Evolutionary conservation across 371 early-diverging fungal species (phyloP), one percentile per base, ranked within the genome.

Genomic region (Zopfochytrium polystomum): DNA sequence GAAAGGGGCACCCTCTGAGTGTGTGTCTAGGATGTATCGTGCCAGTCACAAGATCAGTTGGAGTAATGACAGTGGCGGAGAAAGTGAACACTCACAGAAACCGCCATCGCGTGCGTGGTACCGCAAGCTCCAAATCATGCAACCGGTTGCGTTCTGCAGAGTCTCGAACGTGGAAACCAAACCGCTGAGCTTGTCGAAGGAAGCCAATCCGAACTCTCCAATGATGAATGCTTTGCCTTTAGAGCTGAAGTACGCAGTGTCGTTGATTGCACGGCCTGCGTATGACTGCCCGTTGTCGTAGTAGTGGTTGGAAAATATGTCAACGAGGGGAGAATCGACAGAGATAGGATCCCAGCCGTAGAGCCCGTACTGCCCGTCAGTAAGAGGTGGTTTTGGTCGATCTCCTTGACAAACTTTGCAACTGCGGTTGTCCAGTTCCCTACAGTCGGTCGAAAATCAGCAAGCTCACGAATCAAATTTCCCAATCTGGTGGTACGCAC

Each of bases 161-260:
- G 1, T 62, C 68, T n/a, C 74, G 69, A 20, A 58, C 45, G 20
- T 53, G 22, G 3, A 23, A 27, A 60, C 60, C 9, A 63, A 55
- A 9, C 29, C 56, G 33, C 52, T 11, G 11, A 65, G 26, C 3
- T 50, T 23, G 26, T 15, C 18, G 18, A 62, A 18, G 2, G 34
- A 23, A 7, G 30, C 2, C 3, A 50, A 5, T 4, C 74, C 74
- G 53, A 65, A 61, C 56, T 74, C 74, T 29, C 65, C 69, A 2
- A 55, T 61, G 11, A 74, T 48, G 38, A 71, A 71, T 30, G 68
- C 71, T 54, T 74, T 74, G 49, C 48, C 35, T 57, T 33, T 44
- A 15, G 46, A 35, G 11, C 11, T 38, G 38, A 38, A 9, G n/a
- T 38, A 38, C n/a, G 9, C n/a, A n/a, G 38, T n/a, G 38, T 38